Evolutionary conservation across 768 basidiomycete species (phyloP).

Genomic region (Tricholoma hemisulphureum): DNA sequence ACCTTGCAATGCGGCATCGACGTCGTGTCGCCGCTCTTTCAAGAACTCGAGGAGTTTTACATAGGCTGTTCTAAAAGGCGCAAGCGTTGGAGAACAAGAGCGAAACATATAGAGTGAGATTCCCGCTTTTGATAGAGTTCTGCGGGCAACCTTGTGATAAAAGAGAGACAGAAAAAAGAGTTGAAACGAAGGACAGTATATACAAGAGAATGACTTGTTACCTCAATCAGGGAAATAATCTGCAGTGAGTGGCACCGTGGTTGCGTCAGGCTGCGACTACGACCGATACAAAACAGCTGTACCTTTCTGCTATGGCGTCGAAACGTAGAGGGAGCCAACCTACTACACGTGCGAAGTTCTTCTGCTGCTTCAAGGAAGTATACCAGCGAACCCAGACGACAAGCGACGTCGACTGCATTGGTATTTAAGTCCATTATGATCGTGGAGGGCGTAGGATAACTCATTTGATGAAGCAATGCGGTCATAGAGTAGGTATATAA

Average conservation of each 20-base stretch:
- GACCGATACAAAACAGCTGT: conserved; percentile 3
- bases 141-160: conserved; percentile 41
- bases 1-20: conserved; percentile 36
- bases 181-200: conserved; percentile 10
- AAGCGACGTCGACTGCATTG: conserved; percentile 28
- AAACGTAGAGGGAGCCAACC: conserved; percentile 23
- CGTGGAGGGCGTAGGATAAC: conserved; percentile 4
- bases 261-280: conserved; percentile 6
- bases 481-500: conserved; percentile 10
- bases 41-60: conserved; percentile 46
- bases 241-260: conserved; percentile 27
- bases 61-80: conserved; percentile 47
- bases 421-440: conserved; percentile 22
- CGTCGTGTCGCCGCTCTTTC: conserved; percentile 31
- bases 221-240: conserved; percentile 54
- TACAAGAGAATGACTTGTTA: conserved; percentile 23
- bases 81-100: conserved; percentile 38
- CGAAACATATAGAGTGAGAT: conserved; percentile 46
- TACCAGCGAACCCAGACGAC: conserved; percentile 27
- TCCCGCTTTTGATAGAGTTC: conserved; percentile 42
- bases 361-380: conserved; percentile 30
- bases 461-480: conserved; percentile 10
- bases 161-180: not conserved
- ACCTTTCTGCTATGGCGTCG: conserved; percentile 34
- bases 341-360: conserved; percentile 27